Conservation (phyloP, 768 basidiomycete species). For the Ramaria sp. region DNA sequence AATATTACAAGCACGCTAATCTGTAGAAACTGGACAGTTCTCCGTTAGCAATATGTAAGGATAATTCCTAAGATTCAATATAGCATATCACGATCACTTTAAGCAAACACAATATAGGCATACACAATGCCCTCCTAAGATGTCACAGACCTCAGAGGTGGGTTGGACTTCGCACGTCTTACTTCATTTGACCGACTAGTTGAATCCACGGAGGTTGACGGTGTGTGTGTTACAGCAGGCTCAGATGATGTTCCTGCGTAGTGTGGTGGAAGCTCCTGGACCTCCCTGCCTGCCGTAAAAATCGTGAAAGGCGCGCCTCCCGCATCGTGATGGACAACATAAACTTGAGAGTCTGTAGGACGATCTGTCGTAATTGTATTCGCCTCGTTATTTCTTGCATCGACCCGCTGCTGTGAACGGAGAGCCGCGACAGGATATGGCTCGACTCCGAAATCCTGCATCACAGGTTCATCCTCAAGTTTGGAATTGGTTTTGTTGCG, state of each 20-base stretch:
- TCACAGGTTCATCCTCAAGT: not conserved
- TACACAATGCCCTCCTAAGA: not conserved
- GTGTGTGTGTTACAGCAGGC: not conserved
- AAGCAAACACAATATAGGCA: not conserved
- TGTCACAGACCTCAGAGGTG: not conserved
- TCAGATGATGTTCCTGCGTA: not conserved
- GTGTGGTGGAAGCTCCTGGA: slow-evolving; percentile 1
- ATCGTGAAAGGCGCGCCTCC: slow-evolving; percentile 3
- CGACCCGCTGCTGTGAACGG: not conserved
- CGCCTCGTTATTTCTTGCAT: not conserved
- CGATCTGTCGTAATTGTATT: not conserved
- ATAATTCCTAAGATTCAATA: no score
- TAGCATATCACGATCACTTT: no score
- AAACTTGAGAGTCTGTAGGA: slow-evolving; percentile 1
- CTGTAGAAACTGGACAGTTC: no score
- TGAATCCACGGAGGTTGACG: slow-evolving; percentile 2
- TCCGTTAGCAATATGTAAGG: no score
- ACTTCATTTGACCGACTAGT: not conserved
- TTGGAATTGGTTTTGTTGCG: not conserved
- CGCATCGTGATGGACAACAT: slow-evolving; percentile 3
- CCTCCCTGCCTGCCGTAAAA: not conserved
- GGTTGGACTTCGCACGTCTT: not conserved
- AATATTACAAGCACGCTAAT: no score
- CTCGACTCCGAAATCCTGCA: slow-evolving; percentile 5
- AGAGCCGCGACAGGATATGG: not conserved